Base-by-base conservation (phyloP, 2,329 filamentous ascomycete species). In the Aspergillus jensenii region DNA sequence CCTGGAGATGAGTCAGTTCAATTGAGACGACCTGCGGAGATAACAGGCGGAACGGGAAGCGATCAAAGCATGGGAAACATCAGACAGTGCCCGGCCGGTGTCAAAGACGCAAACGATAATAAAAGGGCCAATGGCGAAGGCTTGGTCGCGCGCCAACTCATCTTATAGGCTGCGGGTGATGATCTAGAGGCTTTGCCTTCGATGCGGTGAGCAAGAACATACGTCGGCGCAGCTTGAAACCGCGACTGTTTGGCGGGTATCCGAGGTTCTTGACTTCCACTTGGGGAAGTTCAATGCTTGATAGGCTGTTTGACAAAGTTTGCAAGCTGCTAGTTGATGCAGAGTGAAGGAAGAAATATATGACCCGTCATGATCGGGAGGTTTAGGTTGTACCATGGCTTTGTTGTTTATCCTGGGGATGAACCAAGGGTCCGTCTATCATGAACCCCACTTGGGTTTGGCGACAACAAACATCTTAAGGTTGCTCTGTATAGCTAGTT, bases 181-280 rank as follows among this genome's bases (percentile, higher is more conserved):
- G 37, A 44, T 53, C 51, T 53, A 1, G 27, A 48, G 27, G 52
- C 23, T 46, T 62, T 52, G 63, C 69, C 68, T 61, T 65, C 61
- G 69, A 66, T 70, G 67, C 66, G 67, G 69, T 69, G 67, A 66
- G 65, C 65, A 65, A 67, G 60, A 59, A 55, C 45, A 59, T 33
- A 57, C 50, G 35, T 40, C 35, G 35, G 14, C 12, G 35, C 43
- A 49, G 48, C 33, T 52, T n/a, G 40, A 41, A 43, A 44, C 27
- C 41, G 27, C 25, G 37, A 19, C 39, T 17, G 39, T 27, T 45
- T 33, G 49, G 23, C 17, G 27, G 8, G 6, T 56, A 59, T 52
- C 59, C 63, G 60, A 61, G 57, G 43, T 52, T 58, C 44, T 59
- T 47, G 27, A 31, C 27, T 31, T 31, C 27, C 27, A 11, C 51